Conservation (phyloP, 225 moss, liverwort and hornwort genomes). For the Lunularia cruciata region DNA sequence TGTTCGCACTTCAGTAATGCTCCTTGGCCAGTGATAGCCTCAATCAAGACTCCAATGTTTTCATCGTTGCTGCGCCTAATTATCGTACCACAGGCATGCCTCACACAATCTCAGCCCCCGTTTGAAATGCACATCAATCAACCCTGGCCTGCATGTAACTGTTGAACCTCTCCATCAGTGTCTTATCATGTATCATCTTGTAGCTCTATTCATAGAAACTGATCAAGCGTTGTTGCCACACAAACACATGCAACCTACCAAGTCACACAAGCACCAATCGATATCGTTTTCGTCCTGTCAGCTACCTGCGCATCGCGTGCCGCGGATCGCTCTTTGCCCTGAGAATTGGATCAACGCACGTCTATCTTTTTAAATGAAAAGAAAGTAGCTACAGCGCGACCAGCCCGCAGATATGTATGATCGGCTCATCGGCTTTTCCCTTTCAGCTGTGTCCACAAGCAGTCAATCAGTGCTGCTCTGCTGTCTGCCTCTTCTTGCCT, state of each 20-base stretch:
- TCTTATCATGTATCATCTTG: neutral
- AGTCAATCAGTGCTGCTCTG: constrained; percentile 13
- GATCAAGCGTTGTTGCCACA: neutral
- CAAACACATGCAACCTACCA: constrained; percentile 16
- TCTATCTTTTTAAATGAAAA: constrained; percentile 1
- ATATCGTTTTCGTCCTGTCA: constrained; percentile 18
- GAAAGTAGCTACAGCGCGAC: neutral
- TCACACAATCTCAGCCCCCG: neutral
- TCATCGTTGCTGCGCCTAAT: neutral
- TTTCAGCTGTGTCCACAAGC: constrained; percentile 12
- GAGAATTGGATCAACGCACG: constrained; percentile 1
- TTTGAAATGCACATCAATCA: neutral
- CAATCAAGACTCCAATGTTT: neutral
- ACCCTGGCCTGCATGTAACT: constrained; percentile 14
- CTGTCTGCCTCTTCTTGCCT: constrained; percentile 1
- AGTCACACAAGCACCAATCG: constrained; percentile 5
- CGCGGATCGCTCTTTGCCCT: constrained; percentile 6
- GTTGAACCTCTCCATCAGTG: neutral
- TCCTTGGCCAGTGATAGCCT: neutral
- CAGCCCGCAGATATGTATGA: neutral
- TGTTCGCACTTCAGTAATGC: neutral
- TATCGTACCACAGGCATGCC: neutral
- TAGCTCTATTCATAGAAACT: neutral
- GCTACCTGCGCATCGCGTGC: constrained; percentile 14
- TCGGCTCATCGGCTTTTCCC: constrained; percentile 12